Evolutionary conservation across 208 protist genomes (phyloP), one percentile per base, ranked within the genome.

Genomic region (Trichomonas vaginalis): DNA sequence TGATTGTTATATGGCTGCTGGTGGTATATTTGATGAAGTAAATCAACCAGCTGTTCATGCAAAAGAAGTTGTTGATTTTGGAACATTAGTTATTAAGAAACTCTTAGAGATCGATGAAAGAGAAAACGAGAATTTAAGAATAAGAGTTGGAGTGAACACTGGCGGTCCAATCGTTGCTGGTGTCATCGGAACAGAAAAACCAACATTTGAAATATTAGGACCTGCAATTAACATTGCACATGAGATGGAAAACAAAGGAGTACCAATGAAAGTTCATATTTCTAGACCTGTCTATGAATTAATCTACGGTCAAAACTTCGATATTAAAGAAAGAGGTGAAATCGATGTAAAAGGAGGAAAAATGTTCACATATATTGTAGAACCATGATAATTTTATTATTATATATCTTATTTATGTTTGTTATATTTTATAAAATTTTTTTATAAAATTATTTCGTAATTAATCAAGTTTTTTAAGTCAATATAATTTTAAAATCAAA

Each of bases 1-100:
- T 39, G 86, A 92, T 51, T 48, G 45, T 92, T 92, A 92, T 51
- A 92, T 92, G 86, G 86, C 86, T 39, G 86, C 86, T 12, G 86
- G 45, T 92, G 86, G 86, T 39, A 56, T 92, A 0, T 92, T 92
- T 32, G 27, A 40, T 51, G 45, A 48, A 39, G 27, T 51, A 15
- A 56, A 48, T 48, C 86, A 92, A 51, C 86, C 86, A 56, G 40
- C 86, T 51, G 45, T 51, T 39, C 86, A 92, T 51, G 86, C 86
- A 39, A 56, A 56, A 51, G 45, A 92, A 51, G 86, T 42, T 51
- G 86, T 92, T 42, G 45, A 92, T 9, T 92, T 92, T 39, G 86
- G 45, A 39, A 39, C 32, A 6, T 1, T 27, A 0, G 12, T 27
- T 15, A 56, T 92, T 17, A 40, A 92, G 42, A 39, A 35, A 39